Base-by-base conservation (phyloP, 495 filamentous ascomycete species). In the Penicillium steckii region DNA sequence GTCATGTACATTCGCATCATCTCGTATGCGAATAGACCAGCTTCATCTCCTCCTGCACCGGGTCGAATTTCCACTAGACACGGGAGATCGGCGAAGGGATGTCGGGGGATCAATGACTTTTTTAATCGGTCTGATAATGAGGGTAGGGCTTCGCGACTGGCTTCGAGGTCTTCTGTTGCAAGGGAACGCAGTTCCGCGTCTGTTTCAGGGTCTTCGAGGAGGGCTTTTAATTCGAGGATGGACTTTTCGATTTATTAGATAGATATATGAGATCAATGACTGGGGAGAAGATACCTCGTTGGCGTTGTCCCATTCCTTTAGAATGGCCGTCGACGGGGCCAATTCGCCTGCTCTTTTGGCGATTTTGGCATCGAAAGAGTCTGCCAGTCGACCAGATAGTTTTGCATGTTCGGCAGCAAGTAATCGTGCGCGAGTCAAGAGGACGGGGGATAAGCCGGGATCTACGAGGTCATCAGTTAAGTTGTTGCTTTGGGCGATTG, bases 71-170 rank as follows among this genome's bases (percentile, higher is more conserved):
- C 94, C 30, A 98, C 67, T 30, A 98, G 75, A 57, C 93, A 96
- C 35, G 91, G 89, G 57, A 98, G 83, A 50, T 90, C 80, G n/a
- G 90, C 90, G 64, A 97, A 98, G 4, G 95, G 93, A 62, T 98
- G 91, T 43, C 82, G 81, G 5, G 93, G 93, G 26, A 95, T 85
- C 46, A 98, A 82, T 12, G 87, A 78, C 15, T 79, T 80, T 32
- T 87, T 88, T 8, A 98, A 75, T 25, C 80, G 77, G 15, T 74
- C 76, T 2, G 84, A 82, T 18, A 92, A 78, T 0, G 69, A 57
- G 10, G 76, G 73, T 19, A 95, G 73, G 41, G 79, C 61, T n/a
- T 74, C 66, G 35, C 75, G 70, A n/a, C 87, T 90, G 9, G 74
- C 63, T 24, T 77, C 73, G 12, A 96, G 69, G 61, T 98, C 94